phyloP scores from a whole-genome alignment of 192 early-diverging fungal genomes.

The Coemansia nantahalensis region DNA sequence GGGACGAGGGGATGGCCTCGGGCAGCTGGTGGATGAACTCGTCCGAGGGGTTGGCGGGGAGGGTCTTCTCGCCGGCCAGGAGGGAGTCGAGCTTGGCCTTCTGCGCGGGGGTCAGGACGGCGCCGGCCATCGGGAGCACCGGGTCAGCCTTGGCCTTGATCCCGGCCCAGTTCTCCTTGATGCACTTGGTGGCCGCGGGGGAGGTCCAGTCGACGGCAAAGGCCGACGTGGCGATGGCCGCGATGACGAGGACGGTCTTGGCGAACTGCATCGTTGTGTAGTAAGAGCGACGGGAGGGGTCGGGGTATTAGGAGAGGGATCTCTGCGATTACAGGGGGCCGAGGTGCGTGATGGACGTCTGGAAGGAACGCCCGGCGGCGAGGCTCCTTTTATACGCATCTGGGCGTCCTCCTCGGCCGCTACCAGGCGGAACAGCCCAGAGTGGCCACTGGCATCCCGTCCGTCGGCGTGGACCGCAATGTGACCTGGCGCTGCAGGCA shows the following conservation, averaged over 20 bases:
- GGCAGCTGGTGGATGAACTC: constrained; percentile 34
- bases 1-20: constrained; percentile 35
- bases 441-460: too few relatives aligned
- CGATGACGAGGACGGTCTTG: constrained; percentile 54
- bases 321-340: neutral
- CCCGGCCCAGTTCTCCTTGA: constrained; percentile 47
- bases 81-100: constrained; percentile 17
- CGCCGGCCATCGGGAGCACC: constrained; percentile 24
- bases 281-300: neutral
- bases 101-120: constrained; percentile 26
- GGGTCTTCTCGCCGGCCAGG: constrained; percentile 16
- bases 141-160: constrained; percentile 40
- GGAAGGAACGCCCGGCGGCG: too few relatives aligned
- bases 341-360: neutral
- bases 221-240: constrained; percentile 41
- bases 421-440: too few relatives aligned
- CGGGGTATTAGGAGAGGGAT: neutral
- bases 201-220: constrained; percentile 48
- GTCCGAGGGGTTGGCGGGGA: constrained; percentile 41
- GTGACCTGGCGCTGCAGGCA: too few relatives aligned
- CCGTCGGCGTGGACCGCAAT: too few relatives aligned
- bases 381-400: too few relatives aligned
- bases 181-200: constrained; percentile 38
- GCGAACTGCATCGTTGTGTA: constrained; percentile 44
- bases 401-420: too few relatives aligned